phyloP scores from a whole-genome alignment of 805 yeast species.

The Cyberlindnera nakhonratchasimensis region DNA sequence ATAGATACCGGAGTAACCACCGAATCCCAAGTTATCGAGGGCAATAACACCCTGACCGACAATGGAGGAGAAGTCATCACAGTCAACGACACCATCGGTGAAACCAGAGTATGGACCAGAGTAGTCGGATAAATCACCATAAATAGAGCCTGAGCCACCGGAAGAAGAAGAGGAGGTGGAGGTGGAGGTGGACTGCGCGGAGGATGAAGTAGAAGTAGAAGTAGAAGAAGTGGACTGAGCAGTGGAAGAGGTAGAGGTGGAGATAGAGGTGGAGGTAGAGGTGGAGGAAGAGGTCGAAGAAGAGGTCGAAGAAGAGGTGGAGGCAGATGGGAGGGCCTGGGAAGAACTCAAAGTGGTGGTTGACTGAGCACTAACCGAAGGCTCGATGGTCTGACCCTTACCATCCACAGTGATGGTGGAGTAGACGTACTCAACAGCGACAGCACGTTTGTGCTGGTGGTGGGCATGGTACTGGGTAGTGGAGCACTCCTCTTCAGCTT shows the following conservation, averaged over 20 bases:
- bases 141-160: conserved; percentile 29
- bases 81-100: conserved; percentile 63
- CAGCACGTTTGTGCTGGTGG: conserved; percentile 49
- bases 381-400: conserved; percentile 41
- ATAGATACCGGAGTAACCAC: conserved; percentile 77
- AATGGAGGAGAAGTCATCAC: conserved; percentile 62
- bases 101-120: conserved; percentile 57
- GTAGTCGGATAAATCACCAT: conserved; percentile 60
- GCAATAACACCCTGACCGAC: conserved; percentile 78
- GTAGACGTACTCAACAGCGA: conserved; percentile 49
- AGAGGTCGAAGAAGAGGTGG: conserved; percentile 23
- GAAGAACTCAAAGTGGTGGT: conserved; percentile 24
- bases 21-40: conserved; percentile 66
- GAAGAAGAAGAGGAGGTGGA: conserved; percentile 23
- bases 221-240: conserved; percentile 23
- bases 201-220: conserved; percentile 15
- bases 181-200: conserved; percentile 25
- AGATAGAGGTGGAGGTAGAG: conserved; percentile 20
- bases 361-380: conserved; percentile 8
- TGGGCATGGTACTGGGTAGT: conserved; percentile 33
- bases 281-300: conserved; percentile 18
- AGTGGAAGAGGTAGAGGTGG: conserved; percentile 23
- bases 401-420: conserved; percentile 52
- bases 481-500: conserved; percentile 18
- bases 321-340: conserved; percentile 14